Evolutionary conservation across 345 rosid genomes (phyloP), one percentile per base, ranked within the genome.

Genomic region (Theobroma cacao): DNA sequence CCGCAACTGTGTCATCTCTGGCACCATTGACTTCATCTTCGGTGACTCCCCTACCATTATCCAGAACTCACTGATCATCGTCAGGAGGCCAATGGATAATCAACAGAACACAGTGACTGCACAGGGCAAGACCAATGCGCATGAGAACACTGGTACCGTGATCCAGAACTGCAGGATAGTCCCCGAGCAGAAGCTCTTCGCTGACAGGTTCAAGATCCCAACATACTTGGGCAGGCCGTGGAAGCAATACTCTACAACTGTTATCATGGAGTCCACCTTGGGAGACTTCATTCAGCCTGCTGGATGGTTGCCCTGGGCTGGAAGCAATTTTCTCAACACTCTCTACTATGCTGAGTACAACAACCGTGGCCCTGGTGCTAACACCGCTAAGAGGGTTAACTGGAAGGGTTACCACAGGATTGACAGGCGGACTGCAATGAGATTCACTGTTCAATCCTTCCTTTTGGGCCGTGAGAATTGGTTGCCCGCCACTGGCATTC

Each of bases 91-190:
- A 0, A 70, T 78, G 76, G 80, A 79, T 2, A 78, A 78, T 53
- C 93, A 89, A 52, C 68, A 69, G 60, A 88, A 90, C 85, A 82
- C 85, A 2, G 84, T 90, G 56, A 90, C 91, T 0, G 92, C 92
- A 8, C 89, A 88, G 0, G 90, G 90, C 2, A 80, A 84, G 53
- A 38, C 47, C 3, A 73, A 73, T 24, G 62, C 14, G 63, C 73
- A 65, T 2, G 82, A 80, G 86, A 82, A 45, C 65, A 83, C 78
- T 1, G 90, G 88, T 14, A 53, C 87, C 5, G 86, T 89, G 3
- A 86, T 89, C 78, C 91, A 90, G 17, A 88, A 89, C 89, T 90
- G 92, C 85, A 77, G 83, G 71, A 90, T 92, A 10, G 94, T 89
- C 31, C 86, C 92, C 0, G 90, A 89, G 58, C 80, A 84, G 72